Base-by-base conservation (phyloP, 306 rosid species). In the Cucurbita ficifolia region DNA sequence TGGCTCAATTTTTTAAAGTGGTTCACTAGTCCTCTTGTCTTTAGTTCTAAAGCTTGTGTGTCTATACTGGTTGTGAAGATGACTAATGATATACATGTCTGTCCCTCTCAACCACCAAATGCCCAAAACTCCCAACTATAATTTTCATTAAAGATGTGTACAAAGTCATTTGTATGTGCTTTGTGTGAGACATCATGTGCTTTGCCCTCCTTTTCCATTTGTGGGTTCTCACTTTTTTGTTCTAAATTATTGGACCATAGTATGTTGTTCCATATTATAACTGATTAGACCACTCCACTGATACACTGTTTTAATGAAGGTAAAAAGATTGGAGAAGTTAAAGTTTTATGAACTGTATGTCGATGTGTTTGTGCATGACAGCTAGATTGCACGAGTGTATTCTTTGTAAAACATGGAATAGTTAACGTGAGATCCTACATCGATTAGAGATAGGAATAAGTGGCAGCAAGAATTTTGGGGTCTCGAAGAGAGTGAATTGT, bases 71-170 rank as follows among this genome's bases (percentile, higher is more conserved):
- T 40, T 63, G 75, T 39, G 58, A 51, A 50, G 10, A 50, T 75
- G 78, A 75, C 63, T 38, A 64, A 76, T 76, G 73, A 64, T 73
- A 35, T 61, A 61, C 43, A 36, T 64, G 49, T 55, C 38, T 69
- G 67, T 67, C 76, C 51, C 50, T 64, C 71, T 64, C 71, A 42
- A 42, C 7, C 50, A 64, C 71, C 49, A n/a, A 64, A 64, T 61
- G 48, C 46, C 29, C 69, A 3, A 61, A 61, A 61, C 68, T 61
- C 22, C 68, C 68, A 36, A 61, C 68, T 46, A 61, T 24, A 36
- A 7, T 7, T 61, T 3, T 56, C 7, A 9, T 10, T 4, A 46
- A 10, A 3, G 24, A 61, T 61, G 36, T 16, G 9, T 8, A 38
- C 69, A 61, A 61, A 36, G 14, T 36, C 48, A 61, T 36, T 61